Conservation (phyloP, 345 rosid genomes). For the Syzygium grande region DNA sequence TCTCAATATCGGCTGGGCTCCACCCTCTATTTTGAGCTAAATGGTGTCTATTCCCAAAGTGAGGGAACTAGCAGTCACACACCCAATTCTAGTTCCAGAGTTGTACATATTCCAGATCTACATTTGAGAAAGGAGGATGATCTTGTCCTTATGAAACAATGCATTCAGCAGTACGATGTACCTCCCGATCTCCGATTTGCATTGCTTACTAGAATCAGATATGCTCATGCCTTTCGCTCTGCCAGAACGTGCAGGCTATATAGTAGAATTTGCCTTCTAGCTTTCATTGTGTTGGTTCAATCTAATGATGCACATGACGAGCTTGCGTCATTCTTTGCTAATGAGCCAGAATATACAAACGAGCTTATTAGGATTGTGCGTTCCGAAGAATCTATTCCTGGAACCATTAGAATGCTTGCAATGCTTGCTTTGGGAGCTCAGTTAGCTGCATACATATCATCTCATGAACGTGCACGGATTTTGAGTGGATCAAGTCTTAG, state of each 20-base stretch:
- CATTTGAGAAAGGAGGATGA: conserved; percentile 89
- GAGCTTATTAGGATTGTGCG: conserved; percentile 88
- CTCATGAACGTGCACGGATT: conserved; percentile 90
- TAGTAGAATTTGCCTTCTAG: conserved; percentile 90
- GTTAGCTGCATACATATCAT: conserved; percentile 86
- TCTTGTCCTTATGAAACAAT: conserved; percentile 62
- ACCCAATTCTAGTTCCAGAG: conserved; percentile 36
- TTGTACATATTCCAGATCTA: conserved; percentile 67
- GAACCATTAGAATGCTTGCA: conserved; percentile 81
- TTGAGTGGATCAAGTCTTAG: conserved; percentile 90
- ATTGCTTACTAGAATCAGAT: conserved; percentile 83
- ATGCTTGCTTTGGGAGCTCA: conserved; percentile 96
- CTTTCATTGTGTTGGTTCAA: conserved; percentile 91
- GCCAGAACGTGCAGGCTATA: conserved; percentile 80
- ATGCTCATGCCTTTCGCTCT: conserved; percentile 84
- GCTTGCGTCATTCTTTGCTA: conserved; percentile 77
- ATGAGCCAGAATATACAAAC: conserved; percentile 96
- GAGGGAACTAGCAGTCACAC: conserved; percentile 23
- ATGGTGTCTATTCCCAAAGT: conserved; percentile 40
- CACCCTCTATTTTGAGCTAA: conserved; percentile 82
- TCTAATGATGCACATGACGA: conserved; percentile 92
- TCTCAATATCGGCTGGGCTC: conserved; percentile 73
- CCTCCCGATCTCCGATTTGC: conserved; percentile 79
- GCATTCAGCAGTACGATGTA: conserved; percentile 67
- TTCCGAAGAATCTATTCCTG: conserved; percentile 78